Evolutionary conservation across 345 rosid genomes (phyloP).

Genomic region (Salix koriyanagi): DNA sequence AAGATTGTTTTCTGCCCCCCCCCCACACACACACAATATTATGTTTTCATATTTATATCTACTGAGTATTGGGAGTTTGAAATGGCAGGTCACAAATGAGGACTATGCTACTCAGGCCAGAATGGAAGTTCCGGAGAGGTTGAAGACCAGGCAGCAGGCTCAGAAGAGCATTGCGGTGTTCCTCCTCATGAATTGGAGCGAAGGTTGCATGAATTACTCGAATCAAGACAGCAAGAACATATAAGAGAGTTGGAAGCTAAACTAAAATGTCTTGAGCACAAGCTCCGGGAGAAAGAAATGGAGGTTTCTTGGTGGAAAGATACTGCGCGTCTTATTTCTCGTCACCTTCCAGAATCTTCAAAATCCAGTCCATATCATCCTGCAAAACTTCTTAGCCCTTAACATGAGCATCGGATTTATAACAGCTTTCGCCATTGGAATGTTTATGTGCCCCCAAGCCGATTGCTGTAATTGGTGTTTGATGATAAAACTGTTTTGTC

Average conservation of each 20-base stretch:
- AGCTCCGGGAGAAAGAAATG: constrained; percentile 51
- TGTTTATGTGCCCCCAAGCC: neutral
- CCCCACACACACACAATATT: neutral
- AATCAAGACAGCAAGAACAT: constrained; percentile 58
- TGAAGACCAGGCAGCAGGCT: constrained; percentile 10
- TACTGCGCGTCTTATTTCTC: constrained; percentile 47
- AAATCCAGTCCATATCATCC: neutral
- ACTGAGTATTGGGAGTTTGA: neutral
- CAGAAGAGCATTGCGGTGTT: constrained; percentile 37
- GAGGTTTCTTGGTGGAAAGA: constrained; percentile 83
- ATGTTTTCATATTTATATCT: neutral
- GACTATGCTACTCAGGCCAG: constrained; percentile 12
- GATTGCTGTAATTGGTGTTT: neutral
- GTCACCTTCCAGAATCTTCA: constrained; percentile 37
- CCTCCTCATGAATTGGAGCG: constrained; percentile 62
- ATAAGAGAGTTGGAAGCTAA: constrained; percentile 64
- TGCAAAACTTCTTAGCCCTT: neutral
- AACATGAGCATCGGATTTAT: constrained; percentile 13
- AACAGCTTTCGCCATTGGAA: neutral
- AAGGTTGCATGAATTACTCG: constrained; percentile 59
- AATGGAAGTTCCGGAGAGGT: constrained; percentile 37
- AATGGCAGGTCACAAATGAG: constrained; percentile 23
- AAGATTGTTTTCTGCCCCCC: neutral
- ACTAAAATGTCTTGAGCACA: constrained; percentile 34
- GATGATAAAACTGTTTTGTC: neutral